Evolutionary conservation across 148 eudicot genomes (phyloP), one percentile per base, ranked within the genome.

Genomic region (Diospyros lotus): DNA sequence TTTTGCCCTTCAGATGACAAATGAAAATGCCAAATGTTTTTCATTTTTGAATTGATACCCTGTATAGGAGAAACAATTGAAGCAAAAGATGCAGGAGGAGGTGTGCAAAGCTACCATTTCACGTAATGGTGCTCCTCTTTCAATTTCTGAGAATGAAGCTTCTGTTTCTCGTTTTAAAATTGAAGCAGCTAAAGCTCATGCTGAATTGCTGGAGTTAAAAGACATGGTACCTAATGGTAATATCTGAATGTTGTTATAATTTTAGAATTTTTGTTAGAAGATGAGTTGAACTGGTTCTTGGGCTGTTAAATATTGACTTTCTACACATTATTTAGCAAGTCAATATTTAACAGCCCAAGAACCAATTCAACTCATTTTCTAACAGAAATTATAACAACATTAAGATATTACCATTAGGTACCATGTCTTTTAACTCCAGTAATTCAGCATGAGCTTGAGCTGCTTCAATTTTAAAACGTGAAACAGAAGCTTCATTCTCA

Each of bases 141-240:
- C 93, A 56, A 73, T 86, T 55, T 62, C 89, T 18, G 98, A 89
- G 80, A 88, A 91, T 67, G 90, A 88, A 46, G 75, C 88, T 14
- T 75, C 88, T 50, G 68, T 88, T 58, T 78, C 90, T 63, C 71
- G 77, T 76, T 77, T 86, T 53, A 89, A 84, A 78, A 68, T 77
- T 10, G 89, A 89, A 71, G 75, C 86, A 55, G 92, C 83, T 64
- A 79, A 68, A 76, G 91, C 91, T 56, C 88, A 86, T 81, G 82
- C 80, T 10, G 86, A 87, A 78, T 39, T 87, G 72, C 58, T 86
- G 68, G 89, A 89, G 66, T 79, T 87, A 58, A 73, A 72, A 77
- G 81, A 73, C 62, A 61, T 80, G 79, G 69, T 79, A 6, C 76
- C 89, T 52, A 86, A 80, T 73, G 77, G 98, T 94, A 91, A 63